Evolutionary conservation across 495 filamentous ascomycete genomes (phyloP).

Genomic region (Parmelia sp.): DNA sequence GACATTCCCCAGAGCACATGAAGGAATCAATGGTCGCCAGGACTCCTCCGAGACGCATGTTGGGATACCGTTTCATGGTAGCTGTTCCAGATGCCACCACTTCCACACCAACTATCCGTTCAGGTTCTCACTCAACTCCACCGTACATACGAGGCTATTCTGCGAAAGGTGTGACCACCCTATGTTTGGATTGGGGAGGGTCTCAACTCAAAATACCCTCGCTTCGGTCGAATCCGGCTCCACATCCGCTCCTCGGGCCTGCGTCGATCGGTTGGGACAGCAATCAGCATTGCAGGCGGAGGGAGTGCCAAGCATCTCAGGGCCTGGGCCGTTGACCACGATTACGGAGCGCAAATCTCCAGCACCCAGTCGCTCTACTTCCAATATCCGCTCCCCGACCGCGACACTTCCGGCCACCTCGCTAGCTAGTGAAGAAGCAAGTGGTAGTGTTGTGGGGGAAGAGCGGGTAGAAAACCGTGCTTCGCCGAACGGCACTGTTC

Average conservation of each 20-base stretch:
- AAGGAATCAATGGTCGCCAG: background rate
- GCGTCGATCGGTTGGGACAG: slow-evolving; percentile 1
- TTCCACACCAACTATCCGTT: slow-evolving; percentile 12
- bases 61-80: slow-evolving; percentile 11
- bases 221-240: slow-evolving; percentile 13
- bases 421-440: background rate
- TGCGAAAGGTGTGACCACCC: slow-evolving; percentile 13
- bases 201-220: slow-evolving; percentile 16
- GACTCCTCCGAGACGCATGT: background rate
- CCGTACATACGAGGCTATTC: slow-evolving; percentile 3
- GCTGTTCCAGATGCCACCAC: slow-evolving; percentile 19
- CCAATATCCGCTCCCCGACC: background rate
- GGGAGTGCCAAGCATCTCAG: background rate
- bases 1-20: background rate
- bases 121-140: background rate
- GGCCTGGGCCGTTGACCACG: background rate
- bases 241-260: background rate
- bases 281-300: slow-evolving; percentile 3
- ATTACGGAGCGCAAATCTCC: background rate
- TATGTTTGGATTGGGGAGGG: slow-evolving; percentile 18
- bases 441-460: background rate
- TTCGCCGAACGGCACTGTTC: background rate
- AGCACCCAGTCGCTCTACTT: background rate
- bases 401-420: background rate
- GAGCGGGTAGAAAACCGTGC: background rate